Conservation (phyloP, 2,329 filamentous ascomycete genomes). For the Neonectria sp. region DNA sequence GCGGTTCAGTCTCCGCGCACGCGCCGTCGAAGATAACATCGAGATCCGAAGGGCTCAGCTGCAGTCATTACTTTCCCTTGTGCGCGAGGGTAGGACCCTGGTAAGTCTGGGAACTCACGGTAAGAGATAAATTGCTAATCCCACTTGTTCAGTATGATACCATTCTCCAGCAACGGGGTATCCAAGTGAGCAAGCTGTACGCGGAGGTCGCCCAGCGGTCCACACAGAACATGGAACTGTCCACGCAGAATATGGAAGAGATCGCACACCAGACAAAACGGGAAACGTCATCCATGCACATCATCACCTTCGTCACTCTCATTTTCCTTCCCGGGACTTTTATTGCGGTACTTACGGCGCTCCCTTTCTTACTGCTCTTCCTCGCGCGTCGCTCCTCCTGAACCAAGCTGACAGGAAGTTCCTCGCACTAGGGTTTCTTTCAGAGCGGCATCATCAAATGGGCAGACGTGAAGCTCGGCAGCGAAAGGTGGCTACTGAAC, state of each 20-base stretch:
- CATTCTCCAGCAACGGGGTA: constrained; percentile 31
- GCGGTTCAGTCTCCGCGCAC: neutral
- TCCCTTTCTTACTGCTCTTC: neutral
- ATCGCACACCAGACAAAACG: constrained; percentile 38
- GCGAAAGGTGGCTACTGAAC: constrained; percentile 14
- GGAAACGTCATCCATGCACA: constrained; percentile 38
- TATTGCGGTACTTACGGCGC: constrained; percentile 31
- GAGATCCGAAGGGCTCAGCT: constrained; percentile 23
- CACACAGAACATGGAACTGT: neutral
- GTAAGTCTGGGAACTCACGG: neutral
- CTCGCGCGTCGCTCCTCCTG: neutral
- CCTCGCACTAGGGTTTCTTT: constrained; percentile 30
- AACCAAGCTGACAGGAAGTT: constrained; percentile 12
- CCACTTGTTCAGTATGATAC: constrained; percentile 18
- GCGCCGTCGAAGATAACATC: constrained; percentile 23
- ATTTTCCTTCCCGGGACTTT: constrained; percentile 37
- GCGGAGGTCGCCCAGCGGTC: constrained; percentile 31
- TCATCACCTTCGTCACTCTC: constrained; percentile 36
- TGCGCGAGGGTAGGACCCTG: constrained; percentile 31
- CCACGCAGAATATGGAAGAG: constrained; percentile 30
- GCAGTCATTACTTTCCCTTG: constrained; percentile 12
- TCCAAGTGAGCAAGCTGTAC: constrained; percentile 33
- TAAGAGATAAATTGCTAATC: neutral
- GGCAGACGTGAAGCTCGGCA: neutral
- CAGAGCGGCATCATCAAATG: constrained; percentile 38